Percentiles rank a stretch among this genome's conserved stretches.
Conservation (phyloP, 73 alveolate species). For the Tetrahymena borealis region DNA sequence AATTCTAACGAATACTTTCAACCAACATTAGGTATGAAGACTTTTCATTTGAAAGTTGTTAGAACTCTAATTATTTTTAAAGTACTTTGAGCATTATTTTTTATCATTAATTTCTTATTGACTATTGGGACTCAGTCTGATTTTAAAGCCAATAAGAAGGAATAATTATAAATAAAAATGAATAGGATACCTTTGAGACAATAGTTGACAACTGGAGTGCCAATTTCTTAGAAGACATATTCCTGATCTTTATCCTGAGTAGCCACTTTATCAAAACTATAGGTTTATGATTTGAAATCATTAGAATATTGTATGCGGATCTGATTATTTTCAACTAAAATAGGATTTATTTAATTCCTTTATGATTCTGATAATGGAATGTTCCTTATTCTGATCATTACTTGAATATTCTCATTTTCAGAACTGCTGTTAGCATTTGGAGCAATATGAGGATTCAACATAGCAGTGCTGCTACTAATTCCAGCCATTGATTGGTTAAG, state of each 20-base stretch:
- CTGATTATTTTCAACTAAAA: neutral
- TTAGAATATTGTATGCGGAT: neutral
- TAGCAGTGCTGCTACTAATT: neutral
- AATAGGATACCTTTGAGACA: neutral
- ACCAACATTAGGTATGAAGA: too few species aligned
- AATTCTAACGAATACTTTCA: neutral
- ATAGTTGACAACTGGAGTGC: neutral
- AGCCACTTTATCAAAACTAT: neutral
- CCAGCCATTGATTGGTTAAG: neutral
- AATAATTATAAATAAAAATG: too few species aligned
- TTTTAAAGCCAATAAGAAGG: too few species aligned
- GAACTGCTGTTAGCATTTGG: neutral
- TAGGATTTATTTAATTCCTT: neutral
- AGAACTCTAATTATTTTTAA: neutral
- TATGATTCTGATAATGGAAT: neutral
- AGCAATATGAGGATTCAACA: neutral
- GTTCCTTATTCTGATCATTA: neutral
- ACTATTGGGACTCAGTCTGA: neutral
- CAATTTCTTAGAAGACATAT: neutral
- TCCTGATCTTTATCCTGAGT: neutral
- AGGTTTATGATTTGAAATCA: neutral
- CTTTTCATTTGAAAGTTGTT: neutral
- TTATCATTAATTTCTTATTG: neutral
- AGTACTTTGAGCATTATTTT: conserved; percentile 1
- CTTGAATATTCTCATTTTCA: neutral